A percentile compares a stretch with the other conserved stretches of the same genome.
phyloP scores from a whole-genome alignment of 164 flowering plant species.

The Stephania yunnanensis region DNA sequence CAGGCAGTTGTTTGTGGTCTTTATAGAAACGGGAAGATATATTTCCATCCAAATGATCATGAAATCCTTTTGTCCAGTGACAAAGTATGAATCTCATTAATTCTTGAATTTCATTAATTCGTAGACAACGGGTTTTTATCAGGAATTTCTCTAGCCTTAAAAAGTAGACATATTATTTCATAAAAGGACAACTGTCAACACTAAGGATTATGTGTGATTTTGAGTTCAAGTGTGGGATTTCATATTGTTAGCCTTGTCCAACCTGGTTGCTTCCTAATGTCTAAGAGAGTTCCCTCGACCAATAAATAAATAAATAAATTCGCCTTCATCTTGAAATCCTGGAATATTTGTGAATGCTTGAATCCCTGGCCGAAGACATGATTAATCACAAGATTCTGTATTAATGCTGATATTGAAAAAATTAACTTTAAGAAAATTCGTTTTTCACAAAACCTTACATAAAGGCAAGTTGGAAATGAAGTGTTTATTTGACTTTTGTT shows the following conservation, averaged over 20 bases:
- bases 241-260: background rate
- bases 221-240: background rate
- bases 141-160: background rate
- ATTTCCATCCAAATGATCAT: conserved; percentile 85
- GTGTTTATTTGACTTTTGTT: too few species aligned
- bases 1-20: conserved; percentile 98
- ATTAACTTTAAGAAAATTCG: too few species aligned
- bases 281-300: background rate
- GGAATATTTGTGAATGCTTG: background rate
- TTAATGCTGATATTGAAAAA: too few species aligned
- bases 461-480: too few species aligned
- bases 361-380: too few species aligned
- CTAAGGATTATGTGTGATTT: background rate
- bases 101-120: conserved; percentile 7
- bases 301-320: background rate
- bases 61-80: conserved; percentile 63
- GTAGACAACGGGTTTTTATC: background rate
- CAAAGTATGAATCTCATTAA: conserved; percentile 47
- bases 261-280: background rate
- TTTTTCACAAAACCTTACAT: too few species aligned
- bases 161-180: background rate
- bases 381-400: too few species aligned
- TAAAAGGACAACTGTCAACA: background rate
- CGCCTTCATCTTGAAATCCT: background rate
- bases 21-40: conserved; percentile 61